These are phyloP conservation scores for Cucurbitaria berberidis DNA, from an alignment of 2,329 filamentous ascomycete genomes.

Conservation along the genomic window DNA sequence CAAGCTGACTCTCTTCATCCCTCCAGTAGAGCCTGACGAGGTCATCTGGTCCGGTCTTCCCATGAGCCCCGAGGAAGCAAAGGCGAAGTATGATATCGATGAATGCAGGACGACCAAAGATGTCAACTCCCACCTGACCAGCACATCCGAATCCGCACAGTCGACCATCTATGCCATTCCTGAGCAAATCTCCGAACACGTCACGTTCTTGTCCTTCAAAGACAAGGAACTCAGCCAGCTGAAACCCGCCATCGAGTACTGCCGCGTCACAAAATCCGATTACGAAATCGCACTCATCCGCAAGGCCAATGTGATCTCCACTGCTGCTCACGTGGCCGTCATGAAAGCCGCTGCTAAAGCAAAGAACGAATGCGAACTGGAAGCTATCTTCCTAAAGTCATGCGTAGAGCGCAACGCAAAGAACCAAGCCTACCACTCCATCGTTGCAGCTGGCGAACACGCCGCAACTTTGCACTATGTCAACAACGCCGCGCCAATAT, in stretches of 20 bases:
- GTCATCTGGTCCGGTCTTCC: constrained; percentile 95
- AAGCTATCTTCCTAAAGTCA: constrained; percentile 77
- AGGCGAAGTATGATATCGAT: constrained; percentile 70
- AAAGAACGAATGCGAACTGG: constrained; percentile 80
- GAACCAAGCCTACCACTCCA: constrained; percentile 86
- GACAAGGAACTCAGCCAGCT: constrained; percentile 64
- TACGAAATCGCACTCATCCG: constrained; percentile 85
- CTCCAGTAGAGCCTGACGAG: constrained; percentile 82
- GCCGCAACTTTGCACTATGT: constrained; percentile 90
- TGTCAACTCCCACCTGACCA: constrained; percentile 73
- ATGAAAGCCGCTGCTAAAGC: constrained; percentile 67
- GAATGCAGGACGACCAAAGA: constrained; percentile 74
- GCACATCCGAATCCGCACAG: constrained; percentile 55
- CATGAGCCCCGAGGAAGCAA: constrained; percentile 75
- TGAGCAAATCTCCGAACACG: constrained; percentile 73
- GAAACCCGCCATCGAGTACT: constrained; percentile 74
- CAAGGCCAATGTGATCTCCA: constrained; percentile 80
- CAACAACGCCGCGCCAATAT: constrained; percentile 51
- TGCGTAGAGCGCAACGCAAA: constrained; percentile 78
- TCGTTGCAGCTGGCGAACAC: constrained; percentile 79
- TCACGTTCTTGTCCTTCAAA: constrained; percentile 74
- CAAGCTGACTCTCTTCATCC: constrained; percentile 86
- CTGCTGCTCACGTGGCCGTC: constrained; percentile 75
- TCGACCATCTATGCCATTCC: constrained; percentile 75
- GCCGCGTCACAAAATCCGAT: constrained; percentile 81